phyloP scores from a whole-genome alignment of 176 grass and related monocot species.

The Olyra latifolia region DNA sequence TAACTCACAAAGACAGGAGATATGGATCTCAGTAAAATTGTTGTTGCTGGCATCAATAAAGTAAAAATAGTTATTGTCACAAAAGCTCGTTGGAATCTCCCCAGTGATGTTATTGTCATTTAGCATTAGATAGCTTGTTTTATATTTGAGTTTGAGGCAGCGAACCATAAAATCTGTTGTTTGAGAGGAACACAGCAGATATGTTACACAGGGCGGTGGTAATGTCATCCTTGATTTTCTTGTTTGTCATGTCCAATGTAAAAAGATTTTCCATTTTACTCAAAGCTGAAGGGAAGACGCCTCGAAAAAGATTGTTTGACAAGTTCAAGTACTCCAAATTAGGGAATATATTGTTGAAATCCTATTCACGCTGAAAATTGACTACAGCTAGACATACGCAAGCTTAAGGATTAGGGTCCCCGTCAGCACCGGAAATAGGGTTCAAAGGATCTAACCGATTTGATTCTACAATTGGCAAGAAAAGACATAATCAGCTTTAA shows the following conservation, averaged over 20 bases:
- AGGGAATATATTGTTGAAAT: conserved; percentile 15
- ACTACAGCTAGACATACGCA: no score
- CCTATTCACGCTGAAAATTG: no score
- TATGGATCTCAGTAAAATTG: background rate
- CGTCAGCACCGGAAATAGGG: no score
- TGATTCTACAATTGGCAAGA: no score
- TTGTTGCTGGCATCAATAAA: conserved; percentile 17
- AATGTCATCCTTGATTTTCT: conserved; percentile 32
- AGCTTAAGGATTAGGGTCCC: no score
- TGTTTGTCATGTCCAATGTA: conserved; percentile 31
- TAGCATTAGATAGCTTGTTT: background rate
- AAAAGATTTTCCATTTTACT: conserved; percentile 2
- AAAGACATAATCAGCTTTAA: no score
- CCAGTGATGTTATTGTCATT: conserved; percentile 3
- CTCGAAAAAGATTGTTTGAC: conserved; percentile 17
- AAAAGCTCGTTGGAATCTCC: conserved; percentile 10
- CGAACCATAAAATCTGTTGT: conserved; percentile 23
- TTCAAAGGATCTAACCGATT: no score
- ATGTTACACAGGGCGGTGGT: background rate
- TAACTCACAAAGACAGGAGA: no score
- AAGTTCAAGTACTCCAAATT: background rate
- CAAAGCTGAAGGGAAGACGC: background rate
- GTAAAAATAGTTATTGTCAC: background rate
- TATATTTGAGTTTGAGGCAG: background rate
- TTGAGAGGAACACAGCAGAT: conserved; percentile 6